Base-by-base conservation (phyloP, 805 yeast genomes). In the Torulaspora gathmanii region DNA sequence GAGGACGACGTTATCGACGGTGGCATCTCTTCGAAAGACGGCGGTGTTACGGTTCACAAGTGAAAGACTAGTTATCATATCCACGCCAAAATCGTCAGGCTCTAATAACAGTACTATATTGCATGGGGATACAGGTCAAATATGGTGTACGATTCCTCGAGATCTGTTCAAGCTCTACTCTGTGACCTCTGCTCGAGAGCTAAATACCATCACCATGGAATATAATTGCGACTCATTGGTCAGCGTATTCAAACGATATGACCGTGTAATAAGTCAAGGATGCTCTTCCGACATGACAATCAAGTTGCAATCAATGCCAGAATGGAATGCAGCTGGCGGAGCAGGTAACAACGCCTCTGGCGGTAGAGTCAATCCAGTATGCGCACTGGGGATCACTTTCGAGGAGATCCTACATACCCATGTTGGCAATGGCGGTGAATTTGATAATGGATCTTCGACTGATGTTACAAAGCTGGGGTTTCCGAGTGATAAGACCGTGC, bases 401-500 rank as follows among this genome's bases (percentile, higher is more conserved):
- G 64, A 61, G 33, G 68, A 64, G 38, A 46, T 55, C 11, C 49
- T 61, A 1, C 52, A 51, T 33, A 50, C 57, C 3, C 37, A 46
- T 2, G 52, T 40, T 2, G 44, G 46, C 25, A 40, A 44, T 13
- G 42, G 35, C 34, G 47, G 27, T 12, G 47, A 44, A 3, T 38
- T 40, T 28, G 45, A 36, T 5, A 19, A n/a, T 27, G 43, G 35
- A 8, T 36, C 39, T 10, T 17, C 40, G 15, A 33, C 12, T 12
- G 29, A 44, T 4, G 34, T 46, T 13, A 49, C 44, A 4, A 36
- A 34, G 30, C 26, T 30, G 12, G 35, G 45, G 4, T 47, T 20
- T 12, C 46, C 47, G 10, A 47, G 41, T 27, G 55, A 49, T 27
- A 61, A 60, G 45, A 66, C 77, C 2, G 72, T 86, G 13, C 74